A percentile compares a stretch with the other conserved stretches of the same genome.
Conservation (phyloP, 805 yeast species). For the Grigorovia humatica region DNA sequence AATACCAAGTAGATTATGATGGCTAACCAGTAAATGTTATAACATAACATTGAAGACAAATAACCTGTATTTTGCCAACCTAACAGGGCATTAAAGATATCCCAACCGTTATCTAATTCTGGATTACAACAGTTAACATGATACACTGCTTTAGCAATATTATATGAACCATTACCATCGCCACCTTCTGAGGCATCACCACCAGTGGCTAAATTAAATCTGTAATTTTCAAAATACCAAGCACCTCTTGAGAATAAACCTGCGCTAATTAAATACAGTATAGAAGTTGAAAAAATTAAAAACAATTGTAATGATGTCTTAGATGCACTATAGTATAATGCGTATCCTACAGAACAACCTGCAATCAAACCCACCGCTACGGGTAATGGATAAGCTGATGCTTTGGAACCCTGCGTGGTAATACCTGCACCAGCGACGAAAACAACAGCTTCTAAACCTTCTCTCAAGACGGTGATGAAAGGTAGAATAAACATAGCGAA, state of each 20-base stretch:
- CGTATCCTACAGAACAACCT: slow-evolving; percentile 60
- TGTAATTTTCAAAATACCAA: slow-evolving; percentile 75
- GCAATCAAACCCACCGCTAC: slow-evolving; percentile 77
- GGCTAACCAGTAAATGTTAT: slow-evolving; percentile 80
- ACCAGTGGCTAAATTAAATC: slow-evolving; percentile 59
- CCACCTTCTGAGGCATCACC: slow-evolving; percentile 94
- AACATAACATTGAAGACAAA: slow-evolving; percentile 80
- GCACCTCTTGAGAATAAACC: slow-evolving; percentile 90
- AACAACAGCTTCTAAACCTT: slow-evolving; percentile 93
- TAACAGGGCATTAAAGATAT: slow-evolving; percentile 82
- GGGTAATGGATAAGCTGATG: slow-evolving; percentile 84
- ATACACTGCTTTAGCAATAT: slow-evolving; percentile 73
- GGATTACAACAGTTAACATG: slow-evolving; percentile 98
- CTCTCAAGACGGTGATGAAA: slow-evolving; percentile 84
- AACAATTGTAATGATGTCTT: slow-evolving; percentile 76
- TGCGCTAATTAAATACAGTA: slow-evolving; percentile 80
- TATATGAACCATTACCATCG: slow-evolving; percentile 90
- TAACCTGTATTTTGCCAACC: slow-evolving; percentile 99
- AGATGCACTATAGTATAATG: slow-evolving; percentile 76
- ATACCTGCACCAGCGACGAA: slow-evolving; percentile 95
- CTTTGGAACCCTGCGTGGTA: slow-evolving; percentile 39
- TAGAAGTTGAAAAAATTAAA: slow-evolving; percentile 77
- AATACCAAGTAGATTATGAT: slow-evolving; percentile 44
- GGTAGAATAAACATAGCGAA: slow-evolving; percentile 88
- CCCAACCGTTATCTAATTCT: slow-evolving; percentile 89